Base-by-base conservation (phyloP, 2,329 filamentous ascomycete genomes). In the Aureobasidium sp. region DNA sequence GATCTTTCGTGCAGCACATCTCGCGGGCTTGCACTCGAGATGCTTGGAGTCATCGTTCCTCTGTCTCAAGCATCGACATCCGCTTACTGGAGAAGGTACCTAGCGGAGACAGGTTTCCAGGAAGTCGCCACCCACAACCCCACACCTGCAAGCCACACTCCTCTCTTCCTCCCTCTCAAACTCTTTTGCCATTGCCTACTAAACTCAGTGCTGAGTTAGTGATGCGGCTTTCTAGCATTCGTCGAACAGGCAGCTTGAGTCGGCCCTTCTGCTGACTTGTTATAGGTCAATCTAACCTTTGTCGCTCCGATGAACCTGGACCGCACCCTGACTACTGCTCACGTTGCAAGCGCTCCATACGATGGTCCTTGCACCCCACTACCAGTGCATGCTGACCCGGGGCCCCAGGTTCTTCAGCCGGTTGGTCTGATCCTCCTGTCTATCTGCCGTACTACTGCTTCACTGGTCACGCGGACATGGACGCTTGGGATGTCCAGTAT, bases 381-480 rank as follows among this genome's bases (percentile, higher is more conserved):
- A 15, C 34, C n/a, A 11, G 22, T n/a, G 25, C 22, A 55, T 29
- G 22, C 51, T 22, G 29, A 37, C 5, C 52, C 42, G 52, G 52
- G 37, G 52, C 53, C 53, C 53, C 53, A n/a, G 41, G 12, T 15
- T 44, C 27, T 34, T 29, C 25, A 39, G 25, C 36, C 20, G 17
- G 8, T 57, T 29, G 53, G 53, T 36, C 22, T 31, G 52, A 15
- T 20, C 52, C 20, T 45, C 15, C 12, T 34, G 27, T 55, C 51
- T 42, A 55, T 42, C 41, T 36, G 39, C 53, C 41, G 41, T 36
- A 12, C 27, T 36, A 25, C n/a, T 41, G 27, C 39, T 44, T n/a
- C 53, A 57, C 53, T 34, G 53, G 41, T 57, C 53, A 57, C 53
- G 53, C 53, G 53, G 39, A 39, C 41, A 44, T 36, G 17, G 15